Evolutionary conservation across 2,329 filamentous ascomycete genomes (phyloP), one percentile per base, ranked within the genome.

Genomic region (Fusarium begoniae): DNA sequence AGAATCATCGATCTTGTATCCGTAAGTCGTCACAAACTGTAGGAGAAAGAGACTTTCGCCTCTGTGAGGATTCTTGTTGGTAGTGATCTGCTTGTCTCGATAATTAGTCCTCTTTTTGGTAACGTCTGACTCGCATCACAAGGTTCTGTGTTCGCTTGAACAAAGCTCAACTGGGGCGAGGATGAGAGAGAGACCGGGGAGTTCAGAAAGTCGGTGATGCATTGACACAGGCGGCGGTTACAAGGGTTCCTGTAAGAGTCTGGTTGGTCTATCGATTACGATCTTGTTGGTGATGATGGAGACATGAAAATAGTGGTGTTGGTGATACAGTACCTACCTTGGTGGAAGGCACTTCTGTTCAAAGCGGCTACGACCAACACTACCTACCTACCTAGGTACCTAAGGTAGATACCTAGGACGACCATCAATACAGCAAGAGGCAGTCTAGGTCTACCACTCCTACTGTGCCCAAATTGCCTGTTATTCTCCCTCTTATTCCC

Each of bases 221-320:
- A 54, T 66, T 69, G n/a, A 26, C 32, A 30, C 32, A 43, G 26
- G 63, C 45, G 55, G 54, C 45, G 58, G 45, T 37, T 54, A 50
- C 24, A 20, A 12, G 43, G 30, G 57, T 54, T 30, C 26, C 11
- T 20, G 37, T 30, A 48, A 48, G 41, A 20, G 18, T 54, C 35
- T 70, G 58, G 66, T 75, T 75, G 73, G 66, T 43, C 53, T 38
- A 53, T 65, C 51, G 13, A 50, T 54, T 41, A 20, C 20, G 53
- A 45, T 70, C 50, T 61, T 64, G 53, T 62, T 74, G 67, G 57
- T 75, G 70, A 72, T 64, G 70, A 54, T 54, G 26, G 47, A 26
- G 55, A 65, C 38, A 50, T 15, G 35, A 35, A 45, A 47, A 50
- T 54, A 30, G 41, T 54, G 54, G 57, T 66, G 61, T 53, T 72